phyloP scores from a whole-genome alignment of 129 eudicot species.

The Chrysanthemum lavandulifolium region DNA sequence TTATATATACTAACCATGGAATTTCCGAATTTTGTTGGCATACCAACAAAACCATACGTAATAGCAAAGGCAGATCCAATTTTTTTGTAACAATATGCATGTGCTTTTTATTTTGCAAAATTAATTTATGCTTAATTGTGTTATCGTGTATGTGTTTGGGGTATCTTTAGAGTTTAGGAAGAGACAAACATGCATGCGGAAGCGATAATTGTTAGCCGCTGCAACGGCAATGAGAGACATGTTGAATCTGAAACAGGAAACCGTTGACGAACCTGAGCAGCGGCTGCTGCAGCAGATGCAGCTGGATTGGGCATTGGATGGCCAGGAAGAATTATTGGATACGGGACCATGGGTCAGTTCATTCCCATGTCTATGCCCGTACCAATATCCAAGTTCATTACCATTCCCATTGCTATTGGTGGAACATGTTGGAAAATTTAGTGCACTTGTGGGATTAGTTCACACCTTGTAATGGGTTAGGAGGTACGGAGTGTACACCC shows the following conservation, averaged over 20 bases:
- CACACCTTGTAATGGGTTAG: too few relatives aligned
- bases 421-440: conserved; percentile 78
- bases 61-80: not conserved
- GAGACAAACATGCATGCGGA: conserved; percentile 39
- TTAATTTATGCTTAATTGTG: not conserved
- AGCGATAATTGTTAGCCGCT: conserved; percentile 34
- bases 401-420: conserved; percentile 53
- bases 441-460: too few relatives aligned
- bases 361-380: conserved; percentile 52
- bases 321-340: conserved; percentile 43
- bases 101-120: not conserved
- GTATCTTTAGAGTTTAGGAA: not conserved
- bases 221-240: conserved; percentile 35
- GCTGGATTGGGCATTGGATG: conserved; percentile 41
- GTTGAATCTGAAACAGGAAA: conserved; percentile 48
- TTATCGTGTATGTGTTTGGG: too few relatives aligned
- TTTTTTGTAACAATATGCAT: not conserved
- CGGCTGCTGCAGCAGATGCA: conserved; percentile 35
- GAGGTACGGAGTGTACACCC: too few relatives aligned
- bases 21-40: too few relatives aligned
- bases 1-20: too few relatives aligned
- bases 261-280: conserved; percentile 36
- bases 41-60: not conserved
- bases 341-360: conserved; percentile 50
- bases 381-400: conserved; percentile 27